phyloP scores from a whole-genome alignment of 1,284 basidiomycete species.

The Tylopilus orsonianus region DNA sequence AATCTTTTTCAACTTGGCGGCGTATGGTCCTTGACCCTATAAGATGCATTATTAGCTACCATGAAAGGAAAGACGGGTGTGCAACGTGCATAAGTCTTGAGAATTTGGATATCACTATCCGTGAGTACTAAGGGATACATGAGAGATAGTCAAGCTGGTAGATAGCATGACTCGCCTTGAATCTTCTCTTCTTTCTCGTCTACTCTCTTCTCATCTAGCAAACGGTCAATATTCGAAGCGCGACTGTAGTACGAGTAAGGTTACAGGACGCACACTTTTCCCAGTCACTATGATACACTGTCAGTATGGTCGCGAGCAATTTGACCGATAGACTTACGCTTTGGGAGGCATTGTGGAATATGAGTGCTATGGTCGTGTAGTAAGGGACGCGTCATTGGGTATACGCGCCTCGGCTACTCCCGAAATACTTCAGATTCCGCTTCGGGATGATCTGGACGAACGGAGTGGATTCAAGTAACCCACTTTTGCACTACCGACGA shows the following conservation, averaged over 20 bases:
- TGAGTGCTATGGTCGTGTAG: constrained; percentile 10
- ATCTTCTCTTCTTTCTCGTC: constrained; percentile 92
- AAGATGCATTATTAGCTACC: constrained; percentile 2
- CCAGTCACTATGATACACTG: constrained; percentile 71
- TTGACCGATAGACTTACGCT: constrained; percentile 47
- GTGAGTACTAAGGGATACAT: constrained; percentile 70
- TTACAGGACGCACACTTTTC: constrained; percentile 79
- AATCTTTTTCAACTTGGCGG: constrained; percentile 82
- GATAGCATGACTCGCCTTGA: constrained; percentile 57
- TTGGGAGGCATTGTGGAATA: constrained; percentile 75
- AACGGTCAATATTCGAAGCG: constrained; percentile 10
- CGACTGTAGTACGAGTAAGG: background rate
- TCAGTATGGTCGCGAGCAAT: constrained; percentile 13
- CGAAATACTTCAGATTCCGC: constrained; percentile 32
- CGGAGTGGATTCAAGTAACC: background rate
- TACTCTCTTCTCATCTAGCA: constrained; percentile 74
- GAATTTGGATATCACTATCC: constrained; percentile 98
- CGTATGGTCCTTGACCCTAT: constrained; percentile 98
- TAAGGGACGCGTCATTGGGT: constrained; percentile 35
- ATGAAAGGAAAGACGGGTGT: background rate
- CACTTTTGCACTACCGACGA: constrained; percentile 16
- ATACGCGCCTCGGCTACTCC: constrained; percentile 31
- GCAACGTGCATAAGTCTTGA: constrained; percentile 88
- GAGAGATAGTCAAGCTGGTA: background rate
- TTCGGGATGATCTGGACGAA: constrained; percentile 21